A percentile compares a stretch with the other conserved stretches of the same genome.
Conservation (phyloP, 176 grass and related monocot genomes). For the Phyllostachys edulis region DNA sequence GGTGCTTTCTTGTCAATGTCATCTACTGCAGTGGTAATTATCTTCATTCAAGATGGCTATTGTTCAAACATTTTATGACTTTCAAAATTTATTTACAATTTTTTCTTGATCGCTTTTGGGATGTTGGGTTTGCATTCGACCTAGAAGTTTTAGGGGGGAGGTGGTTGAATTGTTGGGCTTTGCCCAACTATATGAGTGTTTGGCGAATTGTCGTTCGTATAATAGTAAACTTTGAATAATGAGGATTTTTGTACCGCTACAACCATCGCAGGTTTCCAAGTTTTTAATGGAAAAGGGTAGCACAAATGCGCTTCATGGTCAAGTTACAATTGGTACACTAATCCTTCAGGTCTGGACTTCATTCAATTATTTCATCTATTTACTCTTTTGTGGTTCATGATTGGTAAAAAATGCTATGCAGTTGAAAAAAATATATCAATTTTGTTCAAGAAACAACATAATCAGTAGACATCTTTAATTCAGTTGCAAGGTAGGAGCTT, state of each 20-base stretch:
- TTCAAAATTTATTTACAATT: background rate
- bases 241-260: slow-evolving; percentile 15
- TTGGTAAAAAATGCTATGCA: background rate
- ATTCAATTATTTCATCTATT: slow-evolving; percentile 17
- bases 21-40: slow-evolving; percentile 95
- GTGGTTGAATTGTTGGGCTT: background rate
- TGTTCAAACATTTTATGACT: background rate
- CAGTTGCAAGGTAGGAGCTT: background rate
- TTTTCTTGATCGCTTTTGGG: background rate
- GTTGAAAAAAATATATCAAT: background rate
- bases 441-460: slow-evolving; percentile 8
- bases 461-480: slow-evolving; percentile 2
- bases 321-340: slow-evolving; percentile 94
- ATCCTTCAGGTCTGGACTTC: slow-evolving; percentile 70
- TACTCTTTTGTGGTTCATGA: background rate
- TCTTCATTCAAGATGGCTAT: slow-evolving; percentile 27
- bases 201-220: background rate
- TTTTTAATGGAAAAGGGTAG: slow-evolving; percentile 88
- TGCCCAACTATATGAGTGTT: background rate
- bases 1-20: slow-evolving; percentile 99
- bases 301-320: slow-evolving; percentile 90
- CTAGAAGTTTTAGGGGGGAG: slow-evolving; percentile 14
- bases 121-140: slow-evolving; percentile 8
- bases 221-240: slow-evolving; percentile 3
- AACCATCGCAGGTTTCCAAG: slow-evolving; percentile 76